Conservation (phyloP, 345 rosid species). For the Arabis hirsuta region DNA sequence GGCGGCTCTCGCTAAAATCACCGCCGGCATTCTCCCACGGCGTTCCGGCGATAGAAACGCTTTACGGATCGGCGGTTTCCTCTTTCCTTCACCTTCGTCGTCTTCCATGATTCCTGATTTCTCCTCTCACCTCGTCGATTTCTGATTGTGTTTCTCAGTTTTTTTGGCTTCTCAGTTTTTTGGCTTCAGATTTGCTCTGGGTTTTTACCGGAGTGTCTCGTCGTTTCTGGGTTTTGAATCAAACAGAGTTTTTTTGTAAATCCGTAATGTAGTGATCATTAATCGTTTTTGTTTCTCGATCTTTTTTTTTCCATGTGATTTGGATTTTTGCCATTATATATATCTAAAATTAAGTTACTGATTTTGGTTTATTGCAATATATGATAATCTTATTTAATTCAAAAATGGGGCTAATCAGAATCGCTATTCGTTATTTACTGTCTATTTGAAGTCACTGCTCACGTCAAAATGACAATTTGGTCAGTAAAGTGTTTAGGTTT, state of each 20-base stretch:
- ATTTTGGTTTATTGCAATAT: background rate
- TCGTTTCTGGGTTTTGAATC: conserved; percentile 12
- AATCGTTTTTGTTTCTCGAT: background rate
- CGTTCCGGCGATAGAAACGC: conserved; percentile 35
- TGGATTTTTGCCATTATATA: no score
- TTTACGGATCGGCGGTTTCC: conserved; percentile 34
- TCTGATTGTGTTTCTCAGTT: conserved; percentile 20
- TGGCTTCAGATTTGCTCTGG: conserved; percentile 25
- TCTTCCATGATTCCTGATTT: conserved; percentile 37
- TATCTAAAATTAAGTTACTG: background rate
- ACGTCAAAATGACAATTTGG: conserved; percentile 1
- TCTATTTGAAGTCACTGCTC: conserved; percentile 11
- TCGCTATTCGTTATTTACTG: background rate
- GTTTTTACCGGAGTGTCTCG: conserved; percentile 36
- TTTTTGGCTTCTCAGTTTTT: conserved; percentile 24
- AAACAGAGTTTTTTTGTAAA: conserved; percentile 31
- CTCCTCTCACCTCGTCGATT: conserved; percentile 45
- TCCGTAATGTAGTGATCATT: conserved; percentile 24
- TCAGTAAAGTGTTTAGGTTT: no score
- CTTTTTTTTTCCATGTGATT: no score
- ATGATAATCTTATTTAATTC: no score
- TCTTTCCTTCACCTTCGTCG: conserved; percentile 32
- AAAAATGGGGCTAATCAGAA: background rate
- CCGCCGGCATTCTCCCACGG: conserved; percentile 47
- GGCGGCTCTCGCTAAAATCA: conserved; percentile 53